Base-by-base conservation (phyloP, 2,329 filamentous ascomycete species). In the Scopulariopsis brevicaulis region DNA sequence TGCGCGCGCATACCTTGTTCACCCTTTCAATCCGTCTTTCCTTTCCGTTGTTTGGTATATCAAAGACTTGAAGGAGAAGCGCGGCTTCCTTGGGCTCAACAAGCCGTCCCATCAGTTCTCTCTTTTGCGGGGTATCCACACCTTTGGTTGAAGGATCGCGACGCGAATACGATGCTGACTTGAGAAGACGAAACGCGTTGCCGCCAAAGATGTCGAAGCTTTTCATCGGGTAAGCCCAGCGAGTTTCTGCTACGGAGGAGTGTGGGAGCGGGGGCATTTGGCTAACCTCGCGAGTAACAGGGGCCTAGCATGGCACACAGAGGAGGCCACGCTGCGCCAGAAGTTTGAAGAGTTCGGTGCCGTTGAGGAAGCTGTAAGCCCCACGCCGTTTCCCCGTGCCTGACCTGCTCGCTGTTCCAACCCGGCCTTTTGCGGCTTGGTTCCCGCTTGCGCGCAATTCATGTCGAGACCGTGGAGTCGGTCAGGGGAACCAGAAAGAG, bases 281-380 rank as follows among this genome's bases (percentile, higher is more conserved):
- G 25, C 53, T 53, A 20, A 53, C 51, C 15, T 2, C 14, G n/a
- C 53, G 32, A 50, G 37, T 22, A 53, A 55, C 58, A 96, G 93
- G 70, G 94, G 94, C 81, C 90, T 99, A 65, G 90, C 94, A 68
- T 99, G 94, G 94, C 92, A 96, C 78, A 99, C 94, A 63, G 91
- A 95, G 73, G 93, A 97, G 75, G 75, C 77, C 52, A 91, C 89
- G 65, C 79, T 99, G 64, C 87, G 89, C 69, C 78, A 87, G 70
- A 96, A 96, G 74, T 99, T 99, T 72, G 87, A 93, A 72, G 87
- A 94, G 73, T 96, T 90, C 69, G 93, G 93, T 61, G 77, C 79
- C 50, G 88, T 99, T 64, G 91, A 96, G 72, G 93, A 99, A 84
- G 94, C 94, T 67, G 94, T 97, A 83, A 74, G 90, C 87, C 60